Base-by-base conservation (phyloP, 306 rosid species). In the Vicia faba region DNA sequence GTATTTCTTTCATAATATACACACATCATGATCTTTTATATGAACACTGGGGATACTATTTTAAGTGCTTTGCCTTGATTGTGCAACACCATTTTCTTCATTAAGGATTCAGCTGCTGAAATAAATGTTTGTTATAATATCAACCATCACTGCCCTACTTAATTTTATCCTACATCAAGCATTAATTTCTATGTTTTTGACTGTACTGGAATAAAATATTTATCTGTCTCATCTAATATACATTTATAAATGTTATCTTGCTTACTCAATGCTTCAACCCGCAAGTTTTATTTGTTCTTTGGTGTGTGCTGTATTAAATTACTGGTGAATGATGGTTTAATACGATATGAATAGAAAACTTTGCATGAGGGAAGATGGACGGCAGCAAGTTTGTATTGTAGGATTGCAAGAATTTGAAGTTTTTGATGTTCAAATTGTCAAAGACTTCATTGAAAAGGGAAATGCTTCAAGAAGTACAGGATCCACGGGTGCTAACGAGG, bases 391-490 rank as follows among this genome's bases (percentile, higher is more conserved):
- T 75, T 95, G 99, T 78, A 95, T 95, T 77, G 99, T 95, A 79
- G 99, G 99, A 68, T 83, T 95, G 80, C 99, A 95, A 86, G 99
- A 95, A 83, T 95, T 95, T 86, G 99, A 95, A 73, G 99, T 95
- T 78, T 95, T 86, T 68, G 97, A 95, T 55, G 96, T 95, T 76
- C 95, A 86, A 65, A 82, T 95, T 66, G 99, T 95, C 29, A 88
- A 84, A 85, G 97, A 95, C 67, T 95, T 77, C 79, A 95, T 95
- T 63, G 99, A 95, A 76, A 87, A 79, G 78, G 99, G 99, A 65
- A 91, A 82, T 82, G 84, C 99, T 74, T 76, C 99, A 60, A 88
- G 99, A 83, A 95, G 96, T 80, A 95, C 97, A 26, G 99, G 99
- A 48, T 88, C 99, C 54, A 95, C 99, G 13, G 99, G 97, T 78